A percentile compares a stretch with the other conserved stretches of the same genome.
These are phyloP conservation scores for Byssochlamys sp. DNA, from an alignment of 2,329 filamentous ascomycete species.

Conservation along the genomic window DNA sequence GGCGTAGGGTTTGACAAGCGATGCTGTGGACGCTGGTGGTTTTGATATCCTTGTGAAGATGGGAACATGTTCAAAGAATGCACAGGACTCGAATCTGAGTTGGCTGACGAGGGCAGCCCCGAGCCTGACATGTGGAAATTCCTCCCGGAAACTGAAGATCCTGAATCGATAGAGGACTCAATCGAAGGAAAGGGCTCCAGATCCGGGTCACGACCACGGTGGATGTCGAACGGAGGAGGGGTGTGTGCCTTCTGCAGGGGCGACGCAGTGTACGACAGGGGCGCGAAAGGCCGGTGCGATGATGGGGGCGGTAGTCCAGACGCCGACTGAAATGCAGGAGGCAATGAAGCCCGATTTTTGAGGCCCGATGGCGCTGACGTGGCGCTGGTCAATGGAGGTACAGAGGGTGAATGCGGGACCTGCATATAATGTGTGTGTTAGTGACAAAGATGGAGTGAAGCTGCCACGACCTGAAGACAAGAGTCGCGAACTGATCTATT, in stretches of 20 bases:
- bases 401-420: conserved; percentile 32
- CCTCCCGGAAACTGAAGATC: conserved; percentile 45
- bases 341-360: conserved; percentile 51
- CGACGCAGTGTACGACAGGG: conserved; percentile 64
- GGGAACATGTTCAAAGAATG: conserved; percentile 32
- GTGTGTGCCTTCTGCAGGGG: conserved; percentile 84
- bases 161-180: conserved; percentile 61
- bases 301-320: conserved; percentile 29
- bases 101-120: conserved; percentile 61
- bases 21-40: conserved; percentile 27
- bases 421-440: conserved; percentile 8
- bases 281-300: conserved; percentile 37
- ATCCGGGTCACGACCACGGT: conserved; percentile 41
- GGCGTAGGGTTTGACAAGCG: conserved; percentile 46
- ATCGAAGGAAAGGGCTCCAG: conserved; percentile 81
- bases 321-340: conserved; percentile 48
- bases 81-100: conserved; percentile 53
- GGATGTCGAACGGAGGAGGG: conserved; percentile 60
- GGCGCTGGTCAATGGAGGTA: conserved; percentile 29
- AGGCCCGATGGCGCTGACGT: conserved; percentile 30
- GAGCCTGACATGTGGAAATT: conserved; percentile 61
- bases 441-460: background rate
- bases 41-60: conserved; percentile 19
- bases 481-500: background rate
- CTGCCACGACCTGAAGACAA: background rate